Percentiles rank a stretch among this genome's conserved stretches.
These are phyloP conservation scores for Ceratorhiza oryzae-sativae DNA, from an alignment of 1,284 basidiomycete species.

Conservation along the genomic window DNA sequence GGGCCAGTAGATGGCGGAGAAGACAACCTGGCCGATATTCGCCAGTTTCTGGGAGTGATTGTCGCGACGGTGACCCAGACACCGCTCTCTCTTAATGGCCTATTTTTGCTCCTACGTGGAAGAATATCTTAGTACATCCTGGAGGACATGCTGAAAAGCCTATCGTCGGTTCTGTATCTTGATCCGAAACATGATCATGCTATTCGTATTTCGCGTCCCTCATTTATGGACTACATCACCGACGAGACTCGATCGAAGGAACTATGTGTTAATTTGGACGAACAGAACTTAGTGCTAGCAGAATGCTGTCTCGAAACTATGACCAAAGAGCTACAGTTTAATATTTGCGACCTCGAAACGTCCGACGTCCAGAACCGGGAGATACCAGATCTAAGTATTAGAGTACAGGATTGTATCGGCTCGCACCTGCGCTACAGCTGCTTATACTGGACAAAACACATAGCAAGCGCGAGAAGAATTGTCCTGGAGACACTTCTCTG, in stretches of 20 bases:
- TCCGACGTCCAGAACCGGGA: not conserved
- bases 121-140: not conserved
- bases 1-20: not conserved
- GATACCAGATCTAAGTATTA: not conserved
- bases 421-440: slow-evolving; percentile 19
- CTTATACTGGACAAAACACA: slow-evolving; percentile 12
- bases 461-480: not conserved
- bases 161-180: slow-evolving; percentile 32
- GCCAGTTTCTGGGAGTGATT: slow-evolving; percentile 15
- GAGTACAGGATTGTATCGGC: not conserved
- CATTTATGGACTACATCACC: slow-evolving; percentile 33
- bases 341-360: slow-evolving; percentile 23
- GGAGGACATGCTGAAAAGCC: not conserved
- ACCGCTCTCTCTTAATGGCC: slow-evolving; percentile 3
- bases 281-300: slow-evolving; percentile 17
- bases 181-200: not conserved
- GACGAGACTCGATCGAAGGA: slow-evolving; percentile 13
- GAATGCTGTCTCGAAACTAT: slow-evolving; percentile 16
- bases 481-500: not conserved
- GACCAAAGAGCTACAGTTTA: not conserved
- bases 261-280: not conserved
- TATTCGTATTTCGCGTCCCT: slow-evolving; percentile 30
- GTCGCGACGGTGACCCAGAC: not conserved
- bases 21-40: not conserved
- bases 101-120: slow-evolving; percentile 1